Evolutionary conservation across 768 basidiomycete genomes (phyloP), one percentile per base, ranked within the genome.

Genomic region (Crassisporium funariophilum): DNA sequence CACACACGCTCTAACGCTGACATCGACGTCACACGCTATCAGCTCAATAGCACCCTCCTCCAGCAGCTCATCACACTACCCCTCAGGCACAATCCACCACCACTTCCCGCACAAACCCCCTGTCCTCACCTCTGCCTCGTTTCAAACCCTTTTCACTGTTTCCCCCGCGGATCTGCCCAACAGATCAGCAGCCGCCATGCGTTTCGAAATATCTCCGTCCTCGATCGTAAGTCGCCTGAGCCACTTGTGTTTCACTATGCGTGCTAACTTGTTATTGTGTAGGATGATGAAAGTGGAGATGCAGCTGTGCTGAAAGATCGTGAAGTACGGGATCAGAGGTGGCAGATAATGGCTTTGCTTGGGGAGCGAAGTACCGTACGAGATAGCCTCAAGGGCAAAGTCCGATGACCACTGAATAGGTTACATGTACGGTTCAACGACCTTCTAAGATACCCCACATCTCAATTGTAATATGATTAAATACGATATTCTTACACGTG

Each of bases 101-200:
- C 60, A 65, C 57, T 53, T 72, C 56, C 60, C 68, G 44, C 59
- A 67, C 34, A 62, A 62, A 46, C 61, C 69, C 17, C 72, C 73
- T 9, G 65, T 86, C 6, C 79, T 91, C 22, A 80, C 84, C 1
- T 72, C 81, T 2, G 76, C 85, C 2, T 81, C 88, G 12, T 88
- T 92, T 52, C 84, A 88, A 63, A 82, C 86, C 0, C 72, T 91
- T 13, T 86, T 91, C 67, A 88, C 86, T 0, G 60, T 91, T 15
- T 79, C 86, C 5, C 89, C 89, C 15, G 77, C 87, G 13, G 81
- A 85, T 27, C 71, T 91, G n/a, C 89, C 89, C 9, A 86, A 88
- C 58, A 79, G 78, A 46, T 87, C 85, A 23, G 89, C 89, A 9
- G 81, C 86, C 15, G 89, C 88, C 11, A 81, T 83, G 78, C 81